Percentiles rank a stretch among this genome's conserved stretches.
Conservation (phyloP, 225 moss, liverwort and hornwort genomes). For the Rhytidiadelphus loreus region DNA sequence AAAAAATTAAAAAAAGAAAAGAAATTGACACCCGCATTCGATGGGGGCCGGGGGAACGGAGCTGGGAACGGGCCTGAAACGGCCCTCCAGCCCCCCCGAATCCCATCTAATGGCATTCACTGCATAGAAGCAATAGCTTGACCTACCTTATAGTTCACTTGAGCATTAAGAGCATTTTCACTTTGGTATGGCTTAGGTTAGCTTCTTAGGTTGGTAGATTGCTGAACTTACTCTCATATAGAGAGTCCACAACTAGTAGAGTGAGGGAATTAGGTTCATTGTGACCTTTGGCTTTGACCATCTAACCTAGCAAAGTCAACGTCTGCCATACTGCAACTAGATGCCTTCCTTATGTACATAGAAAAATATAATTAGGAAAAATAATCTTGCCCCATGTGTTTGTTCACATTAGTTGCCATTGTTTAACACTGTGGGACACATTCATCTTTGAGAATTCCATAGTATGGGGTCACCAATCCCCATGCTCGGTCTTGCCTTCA, state of each 20-base stretch:
- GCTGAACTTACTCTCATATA: accelerated
- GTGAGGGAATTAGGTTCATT: accelerated
- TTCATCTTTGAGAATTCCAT: accelerated
- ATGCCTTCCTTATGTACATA: too few species aligned
- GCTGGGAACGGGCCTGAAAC: too few species aligned
- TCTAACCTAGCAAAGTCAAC: accelerated
- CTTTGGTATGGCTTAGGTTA: accelerated
- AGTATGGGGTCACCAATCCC: background rate
- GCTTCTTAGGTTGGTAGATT: background rate
- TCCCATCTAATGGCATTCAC: too few species aligned
- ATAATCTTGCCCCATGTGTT: background rate
- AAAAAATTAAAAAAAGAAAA: too few species aligned
- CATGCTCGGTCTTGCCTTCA: background rate
- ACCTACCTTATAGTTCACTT: background rate
- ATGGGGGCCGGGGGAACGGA: too few species aligned
- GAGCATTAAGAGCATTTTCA: background rate
- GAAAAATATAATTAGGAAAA: background rate
- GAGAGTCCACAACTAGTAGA: accelerated
- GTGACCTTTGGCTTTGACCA: background rate
- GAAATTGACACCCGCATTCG: too few species aligned
- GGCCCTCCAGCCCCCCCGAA: too few species aligned
- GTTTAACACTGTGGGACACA: accelerated
- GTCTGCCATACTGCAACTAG: accelerated
- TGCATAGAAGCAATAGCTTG: accelerated
- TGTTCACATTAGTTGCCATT: background rate